Evolutionary conservation across 2,329 filamentous ascomycete species (phyloP).

Genomic region (Diplodia sapinea): DNA sequence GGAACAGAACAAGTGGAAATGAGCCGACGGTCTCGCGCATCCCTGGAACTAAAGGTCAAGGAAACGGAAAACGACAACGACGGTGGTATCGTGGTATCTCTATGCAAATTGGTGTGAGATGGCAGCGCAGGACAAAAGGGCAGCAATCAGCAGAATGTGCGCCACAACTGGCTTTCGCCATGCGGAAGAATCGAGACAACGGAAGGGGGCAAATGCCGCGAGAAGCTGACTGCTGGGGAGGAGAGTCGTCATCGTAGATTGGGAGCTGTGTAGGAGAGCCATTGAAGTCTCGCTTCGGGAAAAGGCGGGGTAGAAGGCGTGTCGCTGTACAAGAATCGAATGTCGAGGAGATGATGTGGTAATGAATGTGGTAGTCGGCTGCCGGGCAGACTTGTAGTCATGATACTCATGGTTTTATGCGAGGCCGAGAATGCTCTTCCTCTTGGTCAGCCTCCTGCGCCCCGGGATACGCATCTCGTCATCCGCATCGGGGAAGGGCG

Average conservation of each 20-base stretch:
- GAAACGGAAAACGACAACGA: conserved; percentile 4
- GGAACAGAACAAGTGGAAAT: conserved; percentile 1
- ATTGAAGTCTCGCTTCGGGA: conserved; percentile 28
- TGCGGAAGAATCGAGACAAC: conserved; percentile 1
- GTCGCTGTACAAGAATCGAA: conserved; percentile 28
- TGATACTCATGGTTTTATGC: conserved; percentile 8
- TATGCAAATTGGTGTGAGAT: conserved; percentile 20
- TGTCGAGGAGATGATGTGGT: background rate
- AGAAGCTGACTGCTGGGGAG: conserved; percentile 24
- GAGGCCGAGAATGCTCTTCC: conserved; percentile 47
- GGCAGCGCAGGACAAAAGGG: conserved; percentile 20
- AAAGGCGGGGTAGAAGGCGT: conserved; percentile 5
- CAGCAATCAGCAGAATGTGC: conserved; percentile 16
- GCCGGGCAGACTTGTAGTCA: conserved; percentile 4
- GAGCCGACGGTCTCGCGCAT: background rate
- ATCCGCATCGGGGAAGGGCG: conserved; percentile 41
- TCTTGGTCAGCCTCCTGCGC: conserved; percentile 41
- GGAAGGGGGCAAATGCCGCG: conserved; percentile 1
- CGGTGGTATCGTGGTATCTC: conserved; percentile 29
- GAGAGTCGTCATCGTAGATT: conserved; percentile 26
- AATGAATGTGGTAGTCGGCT: conserved; percentile 17
- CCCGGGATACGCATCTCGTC: conserved; percentile 30
- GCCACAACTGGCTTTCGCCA: conserved; percentile 11
- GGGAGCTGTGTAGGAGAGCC: conserved; percentile 10
- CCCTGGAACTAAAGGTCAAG: background rate